A percentile compares a stretch with the other conserved stretches of the same genome.
Evolutionary conservation across 2,329 filamentous ascomycete species (phyloP).

Genomic region (Trichoderma pleuroti): DNA sequence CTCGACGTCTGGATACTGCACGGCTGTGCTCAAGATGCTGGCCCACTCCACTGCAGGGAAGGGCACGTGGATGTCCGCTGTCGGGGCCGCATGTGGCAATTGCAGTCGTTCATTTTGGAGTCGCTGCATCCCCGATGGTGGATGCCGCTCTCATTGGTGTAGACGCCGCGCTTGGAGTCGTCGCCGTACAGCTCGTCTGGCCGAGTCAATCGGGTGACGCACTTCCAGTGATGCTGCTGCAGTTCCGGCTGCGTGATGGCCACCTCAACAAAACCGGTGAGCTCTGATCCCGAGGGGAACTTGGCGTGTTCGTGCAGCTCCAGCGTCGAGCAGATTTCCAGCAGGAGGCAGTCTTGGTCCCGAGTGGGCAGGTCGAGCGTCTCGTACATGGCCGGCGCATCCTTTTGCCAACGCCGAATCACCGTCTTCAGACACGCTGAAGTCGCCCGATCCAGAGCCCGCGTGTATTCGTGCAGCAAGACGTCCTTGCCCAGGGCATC

Average conservation of each 20-base stretch:
- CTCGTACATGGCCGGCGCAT: conserved; percentile 54
- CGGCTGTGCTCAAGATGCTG: conserved; percentile 54
- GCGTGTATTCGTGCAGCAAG: conserved; percentile 57
- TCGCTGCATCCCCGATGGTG: conserved; percentile 53
- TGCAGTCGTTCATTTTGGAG: conserved; percentile 42
- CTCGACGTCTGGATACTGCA: conserved; percentile 48
- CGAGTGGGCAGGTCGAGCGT: conserved; percentile 47
- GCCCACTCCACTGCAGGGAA: conserved; percentile 59
- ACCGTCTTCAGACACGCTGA: conserved; percentile 54
- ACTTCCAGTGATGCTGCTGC: conserved; percentile 58
- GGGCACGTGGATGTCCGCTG: conserved; percentile 52
- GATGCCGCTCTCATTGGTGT: conserved; percentile 49
- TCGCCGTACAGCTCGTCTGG: conserved; percentile 53
- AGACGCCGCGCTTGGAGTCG: conserved; percentile 42
- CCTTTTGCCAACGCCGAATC: conserved; percentile 53
- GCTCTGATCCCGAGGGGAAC: conserved; percentile 57
- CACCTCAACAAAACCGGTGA: conserved; percentile 58
- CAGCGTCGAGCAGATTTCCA: conserved; percentile 61
- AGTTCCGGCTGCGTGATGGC: conserved; percentile 52
- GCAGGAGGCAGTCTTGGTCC: conserved; percentile 52
- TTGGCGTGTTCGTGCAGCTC: conserved; percentile 55
- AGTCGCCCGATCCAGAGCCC: conserved; percentile 51
- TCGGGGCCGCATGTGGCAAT: conserved; percentile 47
- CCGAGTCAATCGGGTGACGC: conserved; percentile 55
- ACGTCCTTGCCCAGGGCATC: conserved; percentile 50